Base-by-base conservation (phyloP, 176 grass and related monocot genomes). In the Triticum urartu region DNA sequence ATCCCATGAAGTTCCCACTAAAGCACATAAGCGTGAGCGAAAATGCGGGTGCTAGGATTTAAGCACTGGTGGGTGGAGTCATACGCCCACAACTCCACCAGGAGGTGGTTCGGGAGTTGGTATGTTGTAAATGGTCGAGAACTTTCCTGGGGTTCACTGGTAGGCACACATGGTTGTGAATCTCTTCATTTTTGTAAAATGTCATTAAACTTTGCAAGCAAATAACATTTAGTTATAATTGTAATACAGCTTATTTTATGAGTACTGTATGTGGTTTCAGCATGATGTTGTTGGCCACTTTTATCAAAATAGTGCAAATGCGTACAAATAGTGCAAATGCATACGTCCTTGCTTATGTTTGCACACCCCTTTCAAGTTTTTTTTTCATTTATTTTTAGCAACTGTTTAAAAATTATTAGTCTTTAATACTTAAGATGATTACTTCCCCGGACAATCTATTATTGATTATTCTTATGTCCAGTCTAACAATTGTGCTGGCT, bases 371-470 rank as follows among this genome's bases (percentile, higher is more conserved):
- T 86, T 79, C 83, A 8, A 18, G 10, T 3, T 15, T 40, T 71
- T 73, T 17, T 52, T 72, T 65, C 45, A 78, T 54, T 64, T 48
- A 11, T 64, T 63, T 64, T 32, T 34, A 85, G 72, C 58, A 77
- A 54, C 32, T 21, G 20, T 25, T 36, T 78, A 20, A 52, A 25
- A 75, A 36, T n/a, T 67, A 12, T 65, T 73, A 83, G 2, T 13
- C 17, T 58, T 79, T 83, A 40, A 61, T 11, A 60, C 21, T 43
- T 85, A 62, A 54, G 24, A 77, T 0, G 10, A 69, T 26, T 79
- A 62, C 7, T 59, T 45, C 5, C 10, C 47, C 0, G 17, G 59
- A 61, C 64, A 56, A 40, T 59, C 18, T 71, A 70, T 21, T 79
- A 43, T 59, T 79, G 43, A 68, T 47, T 54, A 54, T 78, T 68